Evolutionary conservation across 1,139 yeast species (phyloP).

Genomic region (Wickerhamomyces sp.): DNA sequence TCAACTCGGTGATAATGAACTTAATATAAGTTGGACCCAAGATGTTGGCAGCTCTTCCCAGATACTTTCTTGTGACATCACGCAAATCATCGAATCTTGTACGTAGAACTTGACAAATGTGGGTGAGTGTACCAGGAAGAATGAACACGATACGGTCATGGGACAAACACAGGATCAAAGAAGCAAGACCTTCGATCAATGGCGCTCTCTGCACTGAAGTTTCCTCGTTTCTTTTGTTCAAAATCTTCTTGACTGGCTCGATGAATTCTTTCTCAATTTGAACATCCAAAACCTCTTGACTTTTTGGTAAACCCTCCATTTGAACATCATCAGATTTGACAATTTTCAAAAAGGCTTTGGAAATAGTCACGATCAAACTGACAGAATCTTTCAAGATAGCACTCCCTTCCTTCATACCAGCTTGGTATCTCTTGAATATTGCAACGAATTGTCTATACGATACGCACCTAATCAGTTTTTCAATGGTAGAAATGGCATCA

Average conservation of each 20-base stretch:
- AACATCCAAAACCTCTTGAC: conserved; percentile 41
- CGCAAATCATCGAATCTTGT: conserved; percentile 85
- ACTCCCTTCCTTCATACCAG: conserved; percentile 46
- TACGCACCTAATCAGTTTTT: conserved; percentile 50
- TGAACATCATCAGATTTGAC: conserved; percentile 19
- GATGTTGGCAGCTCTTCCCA: conserved; percentile 57
- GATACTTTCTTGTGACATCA: conserved; percentile 76
- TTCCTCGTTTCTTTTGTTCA: conserved; percentile 68
- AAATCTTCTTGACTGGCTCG: conserved; percentile 55
- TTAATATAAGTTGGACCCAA: conserved; percentile 73
- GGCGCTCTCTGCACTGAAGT: conserved; percentile 74
- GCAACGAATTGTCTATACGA: conserved; percentile 84
- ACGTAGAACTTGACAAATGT: conserved; percentile 81
- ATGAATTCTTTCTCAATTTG: conserved; percentile 56
- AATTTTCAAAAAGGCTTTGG: conserved; percentile 44
- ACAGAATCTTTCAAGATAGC: conserved; percentile 57
- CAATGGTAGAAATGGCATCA: conserved; percentile 65
- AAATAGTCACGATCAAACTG: conserved; percentile 56
- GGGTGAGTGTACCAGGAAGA: conserved; percentile 79
- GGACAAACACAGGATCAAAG: conserved; percentile 60
- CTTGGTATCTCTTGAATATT: conserved; percentile 62
- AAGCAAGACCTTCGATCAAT: conserved; percentile 76
- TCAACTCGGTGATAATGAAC: conserved; percentile 73
- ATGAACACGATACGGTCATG: conserved; percentile 49
- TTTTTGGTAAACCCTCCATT: conserved; percentile 30